Conservation (phyloP, 1,139 yeast genomes). For the Candida gigantensis region DNA sequence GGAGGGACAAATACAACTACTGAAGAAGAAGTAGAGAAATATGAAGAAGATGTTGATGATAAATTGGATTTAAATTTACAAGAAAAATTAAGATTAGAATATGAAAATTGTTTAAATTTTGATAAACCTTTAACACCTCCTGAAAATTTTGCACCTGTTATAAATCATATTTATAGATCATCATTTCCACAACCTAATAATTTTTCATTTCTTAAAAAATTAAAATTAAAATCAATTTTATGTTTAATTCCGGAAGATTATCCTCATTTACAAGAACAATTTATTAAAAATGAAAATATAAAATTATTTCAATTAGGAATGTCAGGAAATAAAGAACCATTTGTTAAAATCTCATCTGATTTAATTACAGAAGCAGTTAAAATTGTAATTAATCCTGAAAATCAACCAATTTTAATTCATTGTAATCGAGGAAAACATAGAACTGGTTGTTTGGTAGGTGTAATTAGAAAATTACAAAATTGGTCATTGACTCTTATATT, state of each 20-base stretch:
- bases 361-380: conserved; percentile 79
- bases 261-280: conserved; percentile 72
- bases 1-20: conserved; percentile 23
- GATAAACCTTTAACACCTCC: conserved; percentile 60
- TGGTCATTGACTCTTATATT: conserved; percentile 94
- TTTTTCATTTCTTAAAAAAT: conserved; percentile 63
- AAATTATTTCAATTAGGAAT: conserved; percentile 83
- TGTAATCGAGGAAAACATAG: conserved; percentile 97
- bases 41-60: conserved; percentile 49
- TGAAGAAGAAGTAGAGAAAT: conserved; percentile 24
- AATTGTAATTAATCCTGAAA: conserved; percentile 76
- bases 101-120: conserved; percentile 13
- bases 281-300: conserved; percentile 61
- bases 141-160: conserved; percentile 86
- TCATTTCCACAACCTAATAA: conserved; percentile 88
- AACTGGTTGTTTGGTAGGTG: conserved; percentile 95
- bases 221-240: conserved; percentile 70
- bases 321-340: conserved; percentile 95
- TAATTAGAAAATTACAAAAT: conserved; percentile 79
- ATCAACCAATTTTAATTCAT: conserved; percentile 90
- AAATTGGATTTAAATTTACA: conserved; percentile 35
- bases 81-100: conserved; percentile 22
- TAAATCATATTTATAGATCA: conserved; percentile 77
- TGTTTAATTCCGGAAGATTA: conserved; percentile 91
- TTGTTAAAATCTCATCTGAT: conserved; percentile 79